These are phyloP conservation scores for cucumber (Cucumis sativus) DNA, from an alignment of 306 rosid species.

Conservation along the genomic window DNA sequence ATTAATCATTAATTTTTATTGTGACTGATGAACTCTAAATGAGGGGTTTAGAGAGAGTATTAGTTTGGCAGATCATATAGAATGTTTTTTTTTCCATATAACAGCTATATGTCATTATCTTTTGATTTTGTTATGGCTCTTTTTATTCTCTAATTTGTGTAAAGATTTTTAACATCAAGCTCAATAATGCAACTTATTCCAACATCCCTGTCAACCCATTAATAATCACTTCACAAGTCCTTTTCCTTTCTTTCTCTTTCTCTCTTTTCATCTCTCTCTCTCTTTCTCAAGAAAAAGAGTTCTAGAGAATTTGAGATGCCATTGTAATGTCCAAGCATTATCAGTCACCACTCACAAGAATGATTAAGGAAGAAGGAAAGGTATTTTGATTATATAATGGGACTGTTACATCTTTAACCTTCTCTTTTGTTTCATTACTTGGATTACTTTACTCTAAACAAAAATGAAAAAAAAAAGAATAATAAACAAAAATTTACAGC, in stretches of 20 bases:
- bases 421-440: constrained; percentile 20
- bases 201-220: constrained; percentile 44
- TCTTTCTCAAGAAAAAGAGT: not conserved
- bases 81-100: not conserved
- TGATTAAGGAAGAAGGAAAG: constrained; percentile 14
- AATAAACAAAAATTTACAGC: not conserved
- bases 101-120: constrained; percentile 4
- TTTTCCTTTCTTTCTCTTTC: constrained; percentile 19
- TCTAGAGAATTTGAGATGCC: not conserved
- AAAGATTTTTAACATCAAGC: constrained; percentile 3
- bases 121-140: not conserved
- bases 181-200: constrained; percentile 18
- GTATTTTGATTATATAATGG: constrained; percentile 8
- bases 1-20: too few relatives aligned
- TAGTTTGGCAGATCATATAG: not conserved
- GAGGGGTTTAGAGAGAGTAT: not conserved
- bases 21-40: not conserved
- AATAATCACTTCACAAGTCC: constrained; percentile 36
- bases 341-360: not conserved
- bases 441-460: not conserved
- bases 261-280: not conserved
- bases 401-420: constrained; percentile 22
- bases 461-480: not conserved
- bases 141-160: not conserved
- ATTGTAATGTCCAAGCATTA: not conserved